A percentile compares a stretch with the other conserved stretches of the same genome.
Evolutionary conservation across 768 basidiomycete genomes (phyloP).

Genomic region (Pleurotus eryngii): DNA sequence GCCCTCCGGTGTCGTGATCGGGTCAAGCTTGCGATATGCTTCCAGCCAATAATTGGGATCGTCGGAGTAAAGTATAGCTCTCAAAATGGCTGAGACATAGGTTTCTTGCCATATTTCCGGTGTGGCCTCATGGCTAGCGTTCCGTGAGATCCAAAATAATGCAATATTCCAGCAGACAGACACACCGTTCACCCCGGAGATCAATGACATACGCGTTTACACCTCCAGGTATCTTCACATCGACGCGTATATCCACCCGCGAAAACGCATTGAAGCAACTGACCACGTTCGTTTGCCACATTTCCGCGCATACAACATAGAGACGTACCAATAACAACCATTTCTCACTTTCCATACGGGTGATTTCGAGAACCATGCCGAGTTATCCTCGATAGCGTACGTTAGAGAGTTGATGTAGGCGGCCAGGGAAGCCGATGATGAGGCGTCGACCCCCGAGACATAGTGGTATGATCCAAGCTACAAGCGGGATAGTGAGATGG

Average conservation of each 20-base stretch:
- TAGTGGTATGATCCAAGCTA: conserved; percentile 97
- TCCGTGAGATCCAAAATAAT: background rate
- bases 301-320: background rate
- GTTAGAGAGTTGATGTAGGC: conserved; percentile 99
- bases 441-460: conserved; percentile 97
- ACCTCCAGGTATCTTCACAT: conserved; percentile 98
- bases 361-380: conserved; percentile 89
- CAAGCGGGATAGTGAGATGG: conserved; percentile 2
- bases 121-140: conserved; percentile 78
- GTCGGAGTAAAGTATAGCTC: conserved; percentile 93
- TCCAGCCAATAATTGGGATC: conserved; percentile 90
- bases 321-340: conserved; percentile 85
- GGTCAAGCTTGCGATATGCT: conserved; percentile 93
- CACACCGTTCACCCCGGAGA: conserved; percentile 88
- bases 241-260: conserved; percentile 92
- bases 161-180: conserved; percentile 5
- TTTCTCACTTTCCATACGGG: conserved; percentile 87
- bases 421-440: conserved; percentile 94
- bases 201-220: conserved; percentile 94
- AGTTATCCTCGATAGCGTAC: conserved; percentile 87
- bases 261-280: conserved; percentile 99
- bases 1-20: conserved; percentile 84
- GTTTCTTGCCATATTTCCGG: conserved; percentile 97
- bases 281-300: background rate
- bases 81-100: conserved; percentile 87